Percentiles rank a stretch among this genome's conserved stretches.
Conservation (phyloP, 140 eudicot species). For the Senecio squalidus region DNA sequence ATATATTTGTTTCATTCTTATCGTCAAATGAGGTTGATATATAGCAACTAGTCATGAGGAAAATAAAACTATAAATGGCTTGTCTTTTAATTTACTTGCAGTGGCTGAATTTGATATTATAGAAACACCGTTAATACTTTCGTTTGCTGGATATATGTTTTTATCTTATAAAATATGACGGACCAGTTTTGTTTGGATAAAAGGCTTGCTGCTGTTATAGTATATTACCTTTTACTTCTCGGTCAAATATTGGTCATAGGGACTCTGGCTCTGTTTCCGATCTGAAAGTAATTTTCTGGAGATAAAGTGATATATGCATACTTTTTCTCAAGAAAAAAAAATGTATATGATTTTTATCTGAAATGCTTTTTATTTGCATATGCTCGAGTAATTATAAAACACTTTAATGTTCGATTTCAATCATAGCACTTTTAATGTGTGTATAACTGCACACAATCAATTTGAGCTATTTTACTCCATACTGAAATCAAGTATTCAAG, state of each 20-base stretch:
- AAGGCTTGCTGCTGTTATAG: background rate
- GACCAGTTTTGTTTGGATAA: constrained; percentile 1
- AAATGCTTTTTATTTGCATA: constrained; percentile 6
- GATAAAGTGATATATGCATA: background rate
- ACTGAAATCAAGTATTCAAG: constrained; percentile 8
- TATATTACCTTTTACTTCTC: background rate
- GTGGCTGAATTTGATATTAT: too few species aligned
- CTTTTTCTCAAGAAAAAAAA: background rate
- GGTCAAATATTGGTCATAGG: background rate
- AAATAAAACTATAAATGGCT: too few species aligned
- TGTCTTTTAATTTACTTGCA: too few species aligned
- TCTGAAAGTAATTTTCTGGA: background rate
- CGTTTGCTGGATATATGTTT: background rate
- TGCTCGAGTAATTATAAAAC: background rate
- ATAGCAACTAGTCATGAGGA: too few species aligned
- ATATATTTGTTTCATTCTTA: too few species aligned
- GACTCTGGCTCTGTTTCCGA: background rate
- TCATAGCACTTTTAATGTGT: background rate
- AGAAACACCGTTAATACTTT: background rate
- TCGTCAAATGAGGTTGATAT: too few species aligned
- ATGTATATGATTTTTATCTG: background rate
- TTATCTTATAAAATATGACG: background rate
- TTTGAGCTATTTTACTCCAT: background rate
- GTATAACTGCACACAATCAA: background rate
- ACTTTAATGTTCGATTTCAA: background rate